Evolutionary conservation across 768 basidiomycete genomes (phyloP).

Genomic region (Auriscalpium orientale): DNA sequence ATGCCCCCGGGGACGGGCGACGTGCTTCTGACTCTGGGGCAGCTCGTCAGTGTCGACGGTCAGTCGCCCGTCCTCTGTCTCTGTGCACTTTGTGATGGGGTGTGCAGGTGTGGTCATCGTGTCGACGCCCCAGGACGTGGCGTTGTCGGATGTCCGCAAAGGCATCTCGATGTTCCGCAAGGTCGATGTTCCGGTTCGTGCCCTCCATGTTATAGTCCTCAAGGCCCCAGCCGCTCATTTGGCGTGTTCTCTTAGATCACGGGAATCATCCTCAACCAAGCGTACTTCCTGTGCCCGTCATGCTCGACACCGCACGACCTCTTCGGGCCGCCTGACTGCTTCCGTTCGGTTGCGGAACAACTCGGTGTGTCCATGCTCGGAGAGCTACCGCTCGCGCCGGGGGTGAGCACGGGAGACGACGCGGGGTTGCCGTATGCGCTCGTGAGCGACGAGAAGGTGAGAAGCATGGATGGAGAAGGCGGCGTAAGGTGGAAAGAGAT

Average conservation of each 20-base stretch:
- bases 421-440: constrained; percentile 49
- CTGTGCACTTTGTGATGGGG: neutral
- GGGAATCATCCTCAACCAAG: constrained; percentile 83
- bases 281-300: constrained; percentile 71
- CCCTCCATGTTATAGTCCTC: too few relatives aligned
- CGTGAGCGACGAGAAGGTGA: constrained; percentile 1
- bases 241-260: constrained; percentile 49
- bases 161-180: constrained; percentile 92
- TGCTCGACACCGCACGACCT: constrained; percentile 58
- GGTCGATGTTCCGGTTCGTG: constrained; percentile 73
- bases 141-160: constrained; percentile 84
- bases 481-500: constrained; percentile 16
- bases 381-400: constrained; percentile 72
- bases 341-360: constrained; percentile 48
- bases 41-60: constrained; percentile 82
- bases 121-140: constrained; percentile 93
- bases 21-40: constrained; percentile 86
- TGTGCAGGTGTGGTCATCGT: constrained; percentile 80
- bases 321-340: constrained; percentile 63
- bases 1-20: constrained; percentile 98
- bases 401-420: constrained; percentile 69
- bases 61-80: constrained; percentile 15
- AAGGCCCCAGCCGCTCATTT: neutral
- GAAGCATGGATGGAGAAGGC: constrained; percentile 3
- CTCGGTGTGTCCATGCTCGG: constrained; percentile 64